A percentile compares a stretch with the other conserved stretches of the same genome.
Conservation (phyloP, 2,329 filamentous ascomycete species). For the Parastagonospora nodorum region DNA sequence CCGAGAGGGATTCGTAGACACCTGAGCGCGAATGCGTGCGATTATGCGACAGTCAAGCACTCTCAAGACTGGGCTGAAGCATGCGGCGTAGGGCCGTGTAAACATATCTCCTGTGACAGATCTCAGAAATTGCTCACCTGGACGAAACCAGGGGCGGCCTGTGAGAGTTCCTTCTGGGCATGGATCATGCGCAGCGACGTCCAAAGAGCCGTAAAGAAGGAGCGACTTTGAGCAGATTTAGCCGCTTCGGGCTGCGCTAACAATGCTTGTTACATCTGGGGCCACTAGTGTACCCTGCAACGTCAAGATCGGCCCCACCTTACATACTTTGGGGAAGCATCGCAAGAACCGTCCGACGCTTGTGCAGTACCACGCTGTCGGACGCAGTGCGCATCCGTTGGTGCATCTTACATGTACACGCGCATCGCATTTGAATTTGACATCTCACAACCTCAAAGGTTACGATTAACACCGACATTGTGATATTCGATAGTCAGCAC, state of each 20-base stretch:
- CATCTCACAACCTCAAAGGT: too few species aligned
- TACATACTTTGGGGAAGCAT: conserved; percentile 10
- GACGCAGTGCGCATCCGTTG: not conserved
- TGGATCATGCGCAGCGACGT: conserved; percentile 11
- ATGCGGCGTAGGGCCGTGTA: conserved; percentile 27
- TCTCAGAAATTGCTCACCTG: not conserved
- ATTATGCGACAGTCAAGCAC: conserved; percentile 41
- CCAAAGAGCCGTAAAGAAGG: conserved; percentile 20
- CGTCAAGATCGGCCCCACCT: conserved; percentile 10
- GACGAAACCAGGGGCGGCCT: conserved; percentile 1
- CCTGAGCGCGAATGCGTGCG: conserved; percentile 31
- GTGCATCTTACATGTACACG: too few species aligned
- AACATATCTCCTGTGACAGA: conserved; percentile 6
- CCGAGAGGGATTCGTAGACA: conserved; percentile 18
- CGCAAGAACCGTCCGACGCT: conserved; percentile 6
- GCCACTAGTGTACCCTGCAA: conserved; percentile 8
- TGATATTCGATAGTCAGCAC: too few species aligned
- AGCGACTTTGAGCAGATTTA: conserved; percentile 38
- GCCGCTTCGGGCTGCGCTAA: conserved; percentile 23
- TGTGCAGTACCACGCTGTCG: conserved; percentile 18
- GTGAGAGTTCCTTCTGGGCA: conserved; percentile 10
- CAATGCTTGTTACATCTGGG: conserved; percentile 21
- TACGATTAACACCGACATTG: too few species aligned
- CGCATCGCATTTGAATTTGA: too few species aligned
- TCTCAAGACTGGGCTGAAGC: conserved; percentile 39